Evolutionary conservation across 768 basidiomycete genomes (phyloP), one percentile per base, ranked within the genome.

Genomic region (Boletales sp.): DNA sequence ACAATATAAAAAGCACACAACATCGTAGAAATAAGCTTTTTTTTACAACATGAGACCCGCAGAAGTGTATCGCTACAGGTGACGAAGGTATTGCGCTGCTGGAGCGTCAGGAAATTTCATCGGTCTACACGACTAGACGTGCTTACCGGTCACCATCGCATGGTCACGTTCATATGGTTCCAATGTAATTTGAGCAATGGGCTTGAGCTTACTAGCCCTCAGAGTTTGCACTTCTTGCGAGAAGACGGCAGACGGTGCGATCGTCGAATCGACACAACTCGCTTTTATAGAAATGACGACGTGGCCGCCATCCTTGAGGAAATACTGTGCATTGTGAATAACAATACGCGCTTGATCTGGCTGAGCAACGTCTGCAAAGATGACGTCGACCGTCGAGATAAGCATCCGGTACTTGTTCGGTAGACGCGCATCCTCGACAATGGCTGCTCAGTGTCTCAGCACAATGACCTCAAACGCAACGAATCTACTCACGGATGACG

Each of bases 271-370:
- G 68, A 99, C 88, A 77, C 96, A 99, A 62, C 89, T 93, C 30
- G 96, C 96, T 76, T 99, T 99, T 81, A 99, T 96, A 48, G 95
- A 98, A 56, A 99, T 93, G 60, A 99, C 84, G 60, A 82, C 76
- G 61, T 96, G 91, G 2, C 96, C 96, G 30, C 81, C 82, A 68
- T 94, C 87, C 70, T 95, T 97, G 48, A 99, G 79, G 86, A 99
- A 99, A 69, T 86, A 84, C 60, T 96, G 85, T 0, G 95, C 91
- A 70, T 99, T 98, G 69, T 84, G 80, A 36, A 82, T 78, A 55
- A 98, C 91, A 63, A 98, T 97, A 76, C 94, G 93, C 3, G 94
- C 94, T 73, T 99, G 96, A 72, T 99, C 94, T 39, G 95, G 95
- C 67, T 99, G 96, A 1, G 96, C 96, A 43, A 99, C 84, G 70